Conservation (phyloP, 768 basidiomycete species). For the Amanita muscaria region DNA sequence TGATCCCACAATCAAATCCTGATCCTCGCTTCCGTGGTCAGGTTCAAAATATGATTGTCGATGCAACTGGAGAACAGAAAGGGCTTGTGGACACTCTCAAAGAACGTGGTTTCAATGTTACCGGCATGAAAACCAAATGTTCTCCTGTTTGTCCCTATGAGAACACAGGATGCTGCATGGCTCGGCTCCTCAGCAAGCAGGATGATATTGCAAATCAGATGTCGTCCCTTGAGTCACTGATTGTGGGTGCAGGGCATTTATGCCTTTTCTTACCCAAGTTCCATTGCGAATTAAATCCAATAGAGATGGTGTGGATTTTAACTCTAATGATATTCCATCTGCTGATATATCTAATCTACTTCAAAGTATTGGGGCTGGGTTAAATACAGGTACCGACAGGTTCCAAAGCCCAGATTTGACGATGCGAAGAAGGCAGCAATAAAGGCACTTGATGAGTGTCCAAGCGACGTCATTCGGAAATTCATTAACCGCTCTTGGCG, state of each 20-base stretch:
- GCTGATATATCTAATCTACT: too few species aligned
- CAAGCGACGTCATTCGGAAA: slow-evolving; percentile 23
- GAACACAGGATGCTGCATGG: slow-evolving; percentile 4
- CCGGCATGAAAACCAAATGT: not conserved
- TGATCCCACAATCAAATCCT: too few species aligned
- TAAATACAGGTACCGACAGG: slow-evolving; percentile 26
- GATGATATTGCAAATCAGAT: slow-evolving; percentile 2
- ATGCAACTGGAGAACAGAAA: too few species aligned
- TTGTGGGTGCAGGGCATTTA: slow-evolving; percentile 6
- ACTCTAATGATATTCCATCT: too few species aligned
- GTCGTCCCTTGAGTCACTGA: slow-evolving; percentile 3
- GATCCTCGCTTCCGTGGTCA: too few species aligned
- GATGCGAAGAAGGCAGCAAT: slow-evolving; percentile 20
- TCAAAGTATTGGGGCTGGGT: slow-evolving; percentile 27
- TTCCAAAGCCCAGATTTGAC: slow-evolving; percentile 22
- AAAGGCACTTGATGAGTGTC: slow-evolving; percentile 26
- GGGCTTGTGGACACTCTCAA: slow-evolving; percentile 14
- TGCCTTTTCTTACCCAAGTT: slow-evolving; percentile 8
- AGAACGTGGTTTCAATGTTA: not conserved
- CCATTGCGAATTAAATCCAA: slow-evolving; percentile 8
- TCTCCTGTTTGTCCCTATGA: not conserved
- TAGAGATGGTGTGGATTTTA: slow-evolving; percentile 1
- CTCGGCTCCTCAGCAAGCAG: slow-evolving; percentile 3
- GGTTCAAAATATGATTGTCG: too few species aligned
- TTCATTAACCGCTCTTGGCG: slow-evolving; percentile 29